Base-by-base conservation (phyloP, 306 rosid species). In the Trifolium subterraneum region DNA sequence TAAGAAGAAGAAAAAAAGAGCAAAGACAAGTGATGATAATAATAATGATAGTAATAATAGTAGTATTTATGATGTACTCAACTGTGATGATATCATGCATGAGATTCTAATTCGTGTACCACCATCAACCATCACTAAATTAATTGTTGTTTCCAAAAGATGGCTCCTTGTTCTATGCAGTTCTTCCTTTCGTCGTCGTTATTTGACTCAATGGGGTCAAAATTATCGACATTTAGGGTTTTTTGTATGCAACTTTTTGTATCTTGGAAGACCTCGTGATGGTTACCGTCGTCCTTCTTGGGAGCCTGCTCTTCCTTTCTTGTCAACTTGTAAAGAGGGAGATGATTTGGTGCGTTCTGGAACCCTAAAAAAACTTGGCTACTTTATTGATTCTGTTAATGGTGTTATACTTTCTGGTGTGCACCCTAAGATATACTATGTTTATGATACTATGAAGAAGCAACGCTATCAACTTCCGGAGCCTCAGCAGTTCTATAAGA, bases 311-410 rank as follows among this genome's bases (percentile, higher is more conserved):
- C 85, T 91, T 69, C 88, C 88, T 1, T 79, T 89, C 19, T 79
- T 91, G 78, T 84, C 97, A 51, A 80, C 95, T 56, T 87, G 91
- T 76, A 83, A 82, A 79, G 97, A 91, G 36, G 90, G 97, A 64
- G 92, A 91, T 82, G 93, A 89, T 81, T 54, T 91, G 72, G 59
- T 75, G 77, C 70, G 31, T 50, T 81, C 95, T 64, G 90, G 89
- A 65, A 65, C 66, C 35, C 86, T 86, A 54, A 89, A 84, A 79
- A 75, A 80, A 68, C 84, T 81, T 44, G 97, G 97, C 48, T 91
- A 86, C 74, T 89, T 89, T 71, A 84, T 91, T 31, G 95, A 86
- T 79, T 80, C 85, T 79, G 83, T 87, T 74, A 79, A 87, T 36
- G 92, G 90, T 48, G 78, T 87, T 64, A 84, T 91, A 73, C 91